These are phyloP conservation scores for Vaccinium vitisidaea DNA, from an alignment of 148 eudicot genomes.

Conservation along the genomic window DNA sequence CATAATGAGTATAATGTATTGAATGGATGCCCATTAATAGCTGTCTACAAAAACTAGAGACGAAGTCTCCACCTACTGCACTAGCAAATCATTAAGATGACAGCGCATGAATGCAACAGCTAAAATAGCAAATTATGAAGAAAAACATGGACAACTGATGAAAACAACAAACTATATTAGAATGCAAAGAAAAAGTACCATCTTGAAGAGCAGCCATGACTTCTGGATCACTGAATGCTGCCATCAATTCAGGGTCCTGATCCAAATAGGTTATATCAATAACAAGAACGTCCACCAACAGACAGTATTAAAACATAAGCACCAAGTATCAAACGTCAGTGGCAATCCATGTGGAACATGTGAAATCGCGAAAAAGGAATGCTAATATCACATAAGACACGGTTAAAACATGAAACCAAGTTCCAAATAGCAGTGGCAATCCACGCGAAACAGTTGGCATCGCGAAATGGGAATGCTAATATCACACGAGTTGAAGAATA, in stretches of 20 bases:
- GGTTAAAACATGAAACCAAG: too few relatives aligned
- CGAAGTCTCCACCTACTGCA: not conserved
- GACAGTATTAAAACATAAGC: not conserved
- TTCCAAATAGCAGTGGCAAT: too few relatives aligned
- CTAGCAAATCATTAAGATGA: not conserved
- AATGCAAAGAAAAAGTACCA: conserved; percentile 41
- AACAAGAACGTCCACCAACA: not conserved
- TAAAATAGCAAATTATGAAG: not conserved
- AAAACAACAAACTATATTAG: not conserved
- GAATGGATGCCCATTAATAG: not conserved
- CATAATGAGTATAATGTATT: not conserved
- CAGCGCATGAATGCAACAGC: not conserved
- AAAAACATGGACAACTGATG: not conserved
- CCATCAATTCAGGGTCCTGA: conserved; percentile 97
- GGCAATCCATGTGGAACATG: not conserved
- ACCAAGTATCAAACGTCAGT: not conserved
- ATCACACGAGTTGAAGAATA: not conserved
- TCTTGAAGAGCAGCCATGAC: conserved; percentile 99
- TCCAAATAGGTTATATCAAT: conserved; percentile 13
- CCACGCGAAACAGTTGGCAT: too few relatives aligned
- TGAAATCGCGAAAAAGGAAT: not conserved
- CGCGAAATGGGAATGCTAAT: too few relatives aligned
- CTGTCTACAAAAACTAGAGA: not conserved
- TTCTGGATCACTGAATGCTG: conserved; percentile 95
- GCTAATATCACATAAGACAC: not conserved